phyloP scores from a whole-genome alignment of 23 red algal species.

The Agarophyton chilense region DNA sequence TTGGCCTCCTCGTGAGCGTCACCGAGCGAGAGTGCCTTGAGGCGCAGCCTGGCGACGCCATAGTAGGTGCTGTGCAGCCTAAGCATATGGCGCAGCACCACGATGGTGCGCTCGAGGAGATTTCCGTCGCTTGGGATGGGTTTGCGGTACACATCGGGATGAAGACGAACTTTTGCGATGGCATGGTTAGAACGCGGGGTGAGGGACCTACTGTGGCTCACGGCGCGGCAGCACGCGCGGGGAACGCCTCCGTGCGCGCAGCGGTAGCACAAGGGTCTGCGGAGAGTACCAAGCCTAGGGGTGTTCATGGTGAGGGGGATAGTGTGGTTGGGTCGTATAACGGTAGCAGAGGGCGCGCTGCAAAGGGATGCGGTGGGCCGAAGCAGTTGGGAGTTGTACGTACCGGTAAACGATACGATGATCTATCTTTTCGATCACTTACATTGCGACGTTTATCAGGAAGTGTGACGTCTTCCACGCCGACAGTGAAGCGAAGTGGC shows the following conservation, averaged over 20 bases:
- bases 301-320: background rate
- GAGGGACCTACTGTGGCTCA: background rate
- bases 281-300: background rate
- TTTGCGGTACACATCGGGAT: constrained; percentile 16
- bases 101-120: background rate
- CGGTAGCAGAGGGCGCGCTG: too few relatives aligned
- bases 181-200: background rate
- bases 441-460: background rate
- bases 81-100: background rate
- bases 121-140: background rate
- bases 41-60: background rate
- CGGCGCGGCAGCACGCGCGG: background rate
- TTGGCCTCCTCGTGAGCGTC: background rate
- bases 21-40: background rate
- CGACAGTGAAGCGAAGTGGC: too few relatives aligned
- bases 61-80: constrained; percentile 22
- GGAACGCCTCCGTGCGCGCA: background rate
- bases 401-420: background rate
- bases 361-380: too few relatives aligned
- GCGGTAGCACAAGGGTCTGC: background rate
- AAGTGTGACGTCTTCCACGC: background rate
- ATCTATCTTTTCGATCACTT: constrained; percentile 2
- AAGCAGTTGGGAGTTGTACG: background rate
- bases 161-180: background rate
- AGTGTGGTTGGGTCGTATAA: too few relatives aligned